Percentiles rank a stretch among this genome's conserved stretches.
These are phyloP conservation scores for Diaporthe destruens DNA, from an alignment of 2,329 filamentous ascomycete genomes.

Conservation along the genomic window DNA sequence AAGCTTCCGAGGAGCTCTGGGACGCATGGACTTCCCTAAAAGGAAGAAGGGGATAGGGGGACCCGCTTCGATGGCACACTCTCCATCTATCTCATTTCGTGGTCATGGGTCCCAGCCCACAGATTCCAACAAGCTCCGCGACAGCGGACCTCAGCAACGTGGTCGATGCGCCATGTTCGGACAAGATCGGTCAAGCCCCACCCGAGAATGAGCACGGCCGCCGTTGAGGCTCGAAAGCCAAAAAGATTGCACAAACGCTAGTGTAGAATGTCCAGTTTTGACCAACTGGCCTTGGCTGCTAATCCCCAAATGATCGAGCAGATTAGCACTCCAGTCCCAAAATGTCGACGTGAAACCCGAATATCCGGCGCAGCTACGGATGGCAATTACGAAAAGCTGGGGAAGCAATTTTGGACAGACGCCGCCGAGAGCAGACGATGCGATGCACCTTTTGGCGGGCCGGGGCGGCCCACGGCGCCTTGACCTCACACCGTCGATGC, in stretches of 20 bases:
- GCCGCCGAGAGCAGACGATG: slow-evolving; percentile 24
- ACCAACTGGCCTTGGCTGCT: slow-evolving; percentile 21
- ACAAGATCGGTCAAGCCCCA: slow-evolving; percentile 33
- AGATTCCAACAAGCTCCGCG: slow-evolving; percentile 23
- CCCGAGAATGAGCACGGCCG: slow-evolving; percentile 28
- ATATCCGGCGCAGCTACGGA: slow-evolving; percentile 21
- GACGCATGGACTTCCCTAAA: slow-evolving; percentile 36
- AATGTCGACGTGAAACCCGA: slow-evolving; percentile 34
- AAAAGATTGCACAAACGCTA: slow-evolving; percentile 29
- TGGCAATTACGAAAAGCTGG: slow-evolving; percentile 36
- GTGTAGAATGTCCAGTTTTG: slow-evolving; percentile 13
- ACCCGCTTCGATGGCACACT: slow-evolving; percentile 28
- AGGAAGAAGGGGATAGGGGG: slow-evolving; percentile 29
- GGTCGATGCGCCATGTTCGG: slow-evolving; percentile 29
- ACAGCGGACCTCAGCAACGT: slow-evolving; percentile 32
- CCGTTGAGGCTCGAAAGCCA: slow-evolving; percentile 34
- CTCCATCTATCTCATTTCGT: slow-evolving; percentile 33
- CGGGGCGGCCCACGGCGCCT: background rate
- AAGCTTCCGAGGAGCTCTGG: slow-evolving; percentile 2
- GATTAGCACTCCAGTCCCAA: slow-evolving; percentile 33
- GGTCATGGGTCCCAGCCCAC: slow-evolving; percentile 31
- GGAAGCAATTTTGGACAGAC: slow-evolving; percentile 30
- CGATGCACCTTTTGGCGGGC: slow-evolving; percentile 7
- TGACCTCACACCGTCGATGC: background rate
- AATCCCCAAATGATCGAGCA: slow-evolving; percentile 37